Conservation (phyloP, 2,329 filamentous ascomycete species). For the Penicillium brevicompactum region DNA sequence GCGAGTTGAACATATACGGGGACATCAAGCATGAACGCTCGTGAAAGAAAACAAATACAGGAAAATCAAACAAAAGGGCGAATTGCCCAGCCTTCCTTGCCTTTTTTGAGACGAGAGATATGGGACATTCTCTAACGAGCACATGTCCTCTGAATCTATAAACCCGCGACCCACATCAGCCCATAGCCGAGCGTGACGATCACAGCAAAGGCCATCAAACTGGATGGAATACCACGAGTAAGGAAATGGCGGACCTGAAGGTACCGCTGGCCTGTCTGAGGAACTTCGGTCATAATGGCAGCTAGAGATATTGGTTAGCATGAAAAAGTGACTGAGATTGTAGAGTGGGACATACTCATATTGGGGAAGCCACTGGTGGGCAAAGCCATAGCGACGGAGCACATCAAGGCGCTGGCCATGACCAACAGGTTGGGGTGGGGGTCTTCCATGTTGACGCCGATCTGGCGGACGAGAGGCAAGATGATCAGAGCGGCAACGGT, state of each 20-base stretch:
- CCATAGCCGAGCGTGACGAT: slow-evolving; percentile 89
- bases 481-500: slow-evolving; percentile 96
- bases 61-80: background rate
- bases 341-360: slow-evolving; percentile 76
- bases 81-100: background rate
- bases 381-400: slow-evolving; percentile 93
- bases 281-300: slow-evolving; percentile 99
- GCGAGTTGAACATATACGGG: background rate
- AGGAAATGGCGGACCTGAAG: slow-evolving; percentile 93
- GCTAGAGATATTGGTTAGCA: slow-evolving; percentile 54
- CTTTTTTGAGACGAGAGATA: background rate
- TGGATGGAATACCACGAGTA: slow-evolving; percentile 86
- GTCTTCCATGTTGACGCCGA: slow-evolving; percentile 81
- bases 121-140: background rate
- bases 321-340: slow-evolving; percentile 14
- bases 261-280: slow-evolving; percentile 85
- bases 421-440: slow-evolving; percentile 93
- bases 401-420: slow-evolving; percentile 95
- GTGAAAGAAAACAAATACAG: background rate
- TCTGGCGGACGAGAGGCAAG: slow-evolving; percentile 82
- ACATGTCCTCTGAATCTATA: slow-evolving; percentile 45
- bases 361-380: slow-evolving; percentile 97
- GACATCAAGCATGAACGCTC: background rate
- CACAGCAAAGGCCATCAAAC: slow-evolving; percentile 76
- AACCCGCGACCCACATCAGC: slow-evolving; percentile 75